These are phyloP conservation scores for Coniochaeta sp. DNA, from an alignment of 2,329 filamentous ascomycete genomes.

Conservation along the genomic window DNA sequence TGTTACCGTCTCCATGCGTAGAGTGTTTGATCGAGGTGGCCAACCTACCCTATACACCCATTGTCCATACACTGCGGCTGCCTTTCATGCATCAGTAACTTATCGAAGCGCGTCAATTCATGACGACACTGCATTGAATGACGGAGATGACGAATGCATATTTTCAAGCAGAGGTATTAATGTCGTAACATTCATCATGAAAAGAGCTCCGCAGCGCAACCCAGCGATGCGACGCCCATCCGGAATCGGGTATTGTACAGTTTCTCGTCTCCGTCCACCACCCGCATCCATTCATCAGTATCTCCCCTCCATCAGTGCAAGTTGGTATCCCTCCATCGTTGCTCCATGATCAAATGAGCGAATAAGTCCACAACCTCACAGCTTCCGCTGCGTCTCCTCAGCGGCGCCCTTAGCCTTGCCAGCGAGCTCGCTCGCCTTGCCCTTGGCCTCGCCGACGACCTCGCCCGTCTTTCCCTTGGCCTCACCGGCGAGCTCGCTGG, in stretches of 20 bases:
- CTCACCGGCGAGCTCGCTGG: conserved; percentile 12
- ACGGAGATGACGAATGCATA: too few species aligned
- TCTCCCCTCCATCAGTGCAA: not conserved
- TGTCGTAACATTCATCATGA: not conserved
- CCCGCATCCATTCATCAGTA: too few species aligned
- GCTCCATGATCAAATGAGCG: too few species aligned
- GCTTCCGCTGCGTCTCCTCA: conserved; percentile 29
- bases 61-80: too few species aligned
- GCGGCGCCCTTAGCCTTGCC: conserved; percentile 35
- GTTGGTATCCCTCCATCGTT: too few species aligned
- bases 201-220: not conserved
- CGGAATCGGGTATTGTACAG: not conserved
- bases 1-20: too few species aligned
- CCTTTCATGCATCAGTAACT: too few species aligned
- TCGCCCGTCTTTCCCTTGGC: conserved; percentile 32
- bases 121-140: too few species aligned
- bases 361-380: conserved; percentile 10
- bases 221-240: not conserved
- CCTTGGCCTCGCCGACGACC: conserved; percentile 24
- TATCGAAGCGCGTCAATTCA: too few species aligned
- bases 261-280: not conserved
- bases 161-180: not conserved
- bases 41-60: too few species aligned
- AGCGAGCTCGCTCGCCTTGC: conserved; percentile 26
- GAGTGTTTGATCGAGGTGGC: too few species aligned